Percentiles rank a stretch among this genome's conserved stretches.
Conservation (phyloP, 805 yeast genomes). For the Myxozyma monticola region DNA sequence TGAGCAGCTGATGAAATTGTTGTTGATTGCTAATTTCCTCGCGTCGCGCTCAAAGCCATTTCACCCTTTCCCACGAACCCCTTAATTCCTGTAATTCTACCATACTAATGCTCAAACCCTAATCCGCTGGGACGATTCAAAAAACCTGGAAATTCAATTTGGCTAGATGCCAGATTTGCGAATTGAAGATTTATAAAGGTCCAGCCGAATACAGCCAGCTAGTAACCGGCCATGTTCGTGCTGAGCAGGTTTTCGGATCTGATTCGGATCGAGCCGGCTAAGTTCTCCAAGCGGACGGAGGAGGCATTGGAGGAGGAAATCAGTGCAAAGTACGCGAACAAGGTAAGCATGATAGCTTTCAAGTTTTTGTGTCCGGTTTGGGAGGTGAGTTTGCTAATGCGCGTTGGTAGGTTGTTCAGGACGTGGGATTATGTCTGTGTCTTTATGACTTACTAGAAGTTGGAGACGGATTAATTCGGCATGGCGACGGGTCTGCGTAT, state of each 20-base stretch:
- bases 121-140: no score
- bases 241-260: slow-evolving; percentile 78
- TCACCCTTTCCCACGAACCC: no score
- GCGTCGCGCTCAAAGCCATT: no score
- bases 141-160: no score
- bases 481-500: slow-evolving; percentile 83
- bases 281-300: slow-evolving; percentile 69
- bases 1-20: no score
- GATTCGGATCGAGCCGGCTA: slow-evolving; percentile 83
- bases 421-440: slow-evolving; percentile 79
- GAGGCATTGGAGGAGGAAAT: slow-evolving; percentile 77
- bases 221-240: slow-evolving; percentile 81
- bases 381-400: background rate
- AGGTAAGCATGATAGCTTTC: slow-evolving; percentile 34
- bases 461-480: slow-evolving; percentile 84
- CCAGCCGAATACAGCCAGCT: no score
- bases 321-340: slow-evolving; percentile 81
- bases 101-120: no score
- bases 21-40: no score
- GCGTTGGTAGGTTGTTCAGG: slow-evolving; percentile 55
- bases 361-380: background rate
- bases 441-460: slow-evolving; percentile 81
- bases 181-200: no score
- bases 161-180: no score
- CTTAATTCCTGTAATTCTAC: no score